Conservation (phyloP, 116 monocot genomes). For the Dioscorea cayenensis region DNA sequence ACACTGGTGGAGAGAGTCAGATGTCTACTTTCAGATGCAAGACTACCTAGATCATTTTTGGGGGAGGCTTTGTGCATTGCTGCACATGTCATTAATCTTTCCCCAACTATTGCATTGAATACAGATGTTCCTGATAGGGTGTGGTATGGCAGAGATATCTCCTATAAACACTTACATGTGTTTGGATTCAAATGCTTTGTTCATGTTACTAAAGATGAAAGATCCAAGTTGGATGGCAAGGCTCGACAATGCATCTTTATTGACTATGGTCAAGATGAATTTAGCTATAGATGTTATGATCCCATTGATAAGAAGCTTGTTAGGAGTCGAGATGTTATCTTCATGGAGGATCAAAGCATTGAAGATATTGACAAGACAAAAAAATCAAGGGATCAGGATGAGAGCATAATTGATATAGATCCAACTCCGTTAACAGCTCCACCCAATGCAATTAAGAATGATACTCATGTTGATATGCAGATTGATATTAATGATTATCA, state of each 20-base stretch:
- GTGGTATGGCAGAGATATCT: neutral
- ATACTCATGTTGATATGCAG: neutral
- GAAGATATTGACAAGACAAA: constrained; percentile 3
- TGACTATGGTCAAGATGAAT: constrained; percentile 1
- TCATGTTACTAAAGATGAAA: constrained; percentile 8
- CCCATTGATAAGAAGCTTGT: neutral
- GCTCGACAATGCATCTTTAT: constrained; percentile 3
- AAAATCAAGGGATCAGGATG: neutral
- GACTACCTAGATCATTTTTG: constrained; percentile 6
- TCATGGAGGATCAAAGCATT: constrained; percentile 10
- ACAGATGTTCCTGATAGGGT: neutral
- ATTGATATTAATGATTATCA: neutral
- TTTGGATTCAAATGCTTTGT: constrained; percentile 5
- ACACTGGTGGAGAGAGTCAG: constrained; percentile 2
- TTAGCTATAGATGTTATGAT: constrained; percentile 8
- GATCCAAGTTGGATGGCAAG: constrained; percentile 9
- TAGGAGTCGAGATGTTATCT: constrained; percentile 8
- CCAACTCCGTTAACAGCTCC: neutral
- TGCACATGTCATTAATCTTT: constrained; percentile 4
- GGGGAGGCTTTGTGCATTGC: constrained; percentile 2
- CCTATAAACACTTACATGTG: constrained; percentile 1
- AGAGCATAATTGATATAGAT: neutral
- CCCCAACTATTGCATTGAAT: neutral
- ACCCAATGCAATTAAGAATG: neutral
- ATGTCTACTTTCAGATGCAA: constrained; percentile 2